Evolutionary conservation across 139 green algal species (phyloP), one percentile per base, ranked within the genome.

Genomic region (Penium margaritaceum): DNA sequence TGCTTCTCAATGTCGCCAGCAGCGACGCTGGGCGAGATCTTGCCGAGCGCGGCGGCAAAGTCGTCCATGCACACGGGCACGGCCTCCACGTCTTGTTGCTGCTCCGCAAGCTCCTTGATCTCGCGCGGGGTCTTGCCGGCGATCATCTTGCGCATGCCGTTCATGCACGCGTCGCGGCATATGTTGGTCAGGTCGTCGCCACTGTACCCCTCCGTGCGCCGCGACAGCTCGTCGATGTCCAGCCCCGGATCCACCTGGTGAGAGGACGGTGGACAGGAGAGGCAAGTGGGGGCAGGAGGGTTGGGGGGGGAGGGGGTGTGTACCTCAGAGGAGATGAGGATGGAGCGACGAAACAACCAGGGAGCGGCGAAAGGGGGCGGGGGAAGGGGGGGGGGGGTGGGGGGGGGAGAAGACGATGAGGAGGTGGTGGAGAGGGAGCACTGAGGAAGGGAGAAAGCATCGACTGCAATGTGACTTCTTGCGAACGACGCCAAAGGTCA

Each of bases 161-260:
- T 93, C 86, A 96, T 89, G 12, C 88, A 89, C 15, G 92, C 91
- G 68, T 96, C 90, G 34, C 90, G 78, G 81, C 89, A 95, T 37
- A 96, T 81, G 82, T 93, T 94, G 51, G 90, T 93, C 70, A 95
- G 87, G 84, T 96, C 91, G 68, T 96, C 91, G 0, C 91, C 91
- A 53, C 72, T 88, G 80, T 94, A 96, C 33, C 92, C 91, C 35
- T 91, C 83, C n/a, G 88, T 84, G 55, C 81, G 67, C 1, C 63
- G 3, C 0, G 86, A 84, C 15, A 97, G 73, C 27, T 84, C 47
- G 0, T 86, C 83, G 36, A 91, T 85, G 64, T 96, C 83, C 17
- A 95, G 83, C 46, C 88, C 87, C 0, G 70, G 24, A 3, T 70
- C 70, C 27, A 55, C 15, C 74, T 80, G 44, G 2, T n/a, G n/a